A percentile compares a stretch with the other conserved stretches of the same genome.
phyloP scores from a whole-genome alignment of 2,329 filamentous ascomycete species.

The Exophiala alcalophila region DNA sequence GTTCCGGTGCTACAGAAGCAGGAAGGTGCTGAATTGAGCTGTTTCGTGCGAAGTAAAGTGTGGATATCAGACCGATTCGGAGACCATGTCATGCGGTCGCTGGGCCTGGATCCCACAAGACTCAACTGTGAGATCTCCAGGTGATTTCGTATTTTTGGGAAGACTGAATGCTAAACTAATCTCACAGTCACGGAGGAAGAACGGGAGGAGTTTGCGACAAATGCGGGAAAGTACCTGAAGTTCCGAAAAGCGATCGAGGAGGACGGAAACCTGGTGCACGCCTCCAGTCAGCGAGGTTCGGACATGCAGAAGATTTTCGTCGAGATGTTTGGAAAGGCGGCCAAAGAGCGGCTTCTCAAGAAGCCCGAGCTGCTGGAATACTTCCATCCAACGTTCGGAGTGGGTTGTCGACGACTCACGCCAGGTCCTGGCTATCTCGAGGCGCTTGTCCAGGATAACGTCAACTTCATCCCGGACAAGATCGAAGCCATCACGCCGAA shows the following conservation, averaged over 20 bases:
- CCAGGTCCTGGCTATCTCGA: slow-evolving; percentile 29
- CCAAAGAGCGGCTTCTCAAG: slow-evolving; percentile 11
- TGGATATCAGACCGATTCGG: slow-evolving; percentile 31
- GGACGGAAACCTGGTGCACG: slow-evolving; percentile 16
- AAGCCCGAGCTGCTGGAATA: slow-evolving; percentile 15
- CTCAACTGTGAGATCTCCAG: slow-evolving; percentile 11
- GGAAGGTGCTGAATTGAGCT: slow-evolving; percentile 21
- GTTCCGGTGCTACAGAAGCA: slow-evolving; percentile 40
- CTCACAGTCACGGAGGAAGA: slow-evolving; percentile 12
- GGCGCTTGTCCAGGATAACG: slow-evolving; percentile 30
- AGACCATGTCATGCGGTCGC: slow-evolving; percentile 14
- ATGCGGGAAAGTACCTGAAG: slow-evolving; percentile 8
- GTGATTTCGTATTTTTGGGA: too few relatives aligned
- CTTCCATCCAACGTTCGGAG: slow-evolving; percentile 18
- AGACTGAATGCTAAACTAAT: background rate
- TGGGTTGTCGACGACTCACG: slow-evolving; percentile 23
- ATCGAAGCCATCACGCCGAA: slow-evolving; percentile 25
- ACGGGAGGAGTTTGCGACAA: slow-evolving; percentile 5
- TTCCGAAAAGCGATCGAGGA: slow-evolving; percentile 18
- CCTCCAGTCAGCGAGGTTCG: slow-evolving; percentile 3
- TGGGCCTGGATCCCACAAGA: slow-evolving; percentile 13
- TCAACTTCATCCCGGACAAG: slow-evolving; percentile 22
- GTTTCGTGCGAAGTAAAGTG: slow-evolving; percentile 32
- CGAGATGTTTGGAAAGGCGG: slow-evolving; percentile 2
- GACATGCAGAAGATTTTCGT: background rate